These are phyloP conservation scores for Lecanosticta acicola DNA, from an alignment of 2,329 filamentous ascomycete genomes.

Conservation along the genomic window DNA sequence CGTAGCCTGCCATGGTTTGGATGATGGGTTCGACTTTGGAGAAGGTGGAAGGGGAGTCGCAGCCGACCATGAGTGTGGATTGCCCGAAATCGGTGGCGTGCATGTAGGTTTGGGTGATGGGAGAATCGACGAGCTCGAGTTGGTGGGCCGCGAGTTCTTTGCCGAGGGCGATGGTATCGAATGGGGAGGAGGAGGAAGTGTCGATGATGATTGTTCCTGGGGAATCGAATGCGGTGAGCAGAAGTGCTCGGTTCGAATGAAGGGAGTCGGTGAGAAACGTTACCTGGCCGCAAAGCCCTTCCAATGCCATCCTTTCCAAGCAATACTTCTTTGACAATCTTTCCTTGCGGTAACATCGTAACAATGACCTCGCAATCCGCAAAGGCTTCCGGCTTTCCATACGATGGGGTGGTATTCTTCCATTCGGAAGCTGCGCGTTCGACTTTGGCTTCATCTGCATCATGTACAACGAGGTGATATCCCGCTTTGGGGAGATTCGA, in stretches of 20 bases:
- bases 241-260: no score
- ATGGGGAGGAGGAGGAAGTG: constrained; percentile 34
- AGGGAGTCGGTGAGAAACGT: background rate
- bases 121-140: constrained; percentile 33
- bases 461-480: constrained; percentile 31
- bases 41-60: constrained; percentile 24
- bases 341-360: constrained; percentile 35
- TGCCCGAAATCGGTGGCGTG: constrained; percentile 33
- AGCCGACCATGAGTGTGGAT: constrained; percentile 35
- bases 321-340: constrained; percentile 31
- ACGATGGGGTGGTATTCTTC: constrained; percentile 28
- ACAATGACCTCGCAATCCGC: constrained; percentile 32
- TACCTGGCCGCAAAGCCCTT: constrained; percentile 24
- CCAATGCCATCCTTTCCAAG: constrained; percentile 30
- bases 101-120: constrained; percentile 36
- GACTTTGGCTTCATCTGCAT: constrained; percentile 25
- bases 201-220: constrained; percentile 32
- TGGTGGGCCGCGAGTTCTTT: constrained; percentile 29
- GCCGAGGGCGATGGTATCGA: constrained; percentile 32
- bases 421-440: constrained; percentile 23
- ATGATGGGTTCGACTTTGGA: constrained; percentile 33
- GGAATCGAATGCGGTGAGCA: background rate
- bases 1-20: constrained; percentile 31
- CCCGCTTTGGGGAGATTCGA: constrained; percentile 32
- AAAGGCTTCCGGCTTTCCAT: constrained; percentile 26